A percentile compares a stretch with the other conserved stretches of the same genome.
Conservation (phyloP, 768 basidiomycete species). For the Favolaschia claudopus region DNA sequence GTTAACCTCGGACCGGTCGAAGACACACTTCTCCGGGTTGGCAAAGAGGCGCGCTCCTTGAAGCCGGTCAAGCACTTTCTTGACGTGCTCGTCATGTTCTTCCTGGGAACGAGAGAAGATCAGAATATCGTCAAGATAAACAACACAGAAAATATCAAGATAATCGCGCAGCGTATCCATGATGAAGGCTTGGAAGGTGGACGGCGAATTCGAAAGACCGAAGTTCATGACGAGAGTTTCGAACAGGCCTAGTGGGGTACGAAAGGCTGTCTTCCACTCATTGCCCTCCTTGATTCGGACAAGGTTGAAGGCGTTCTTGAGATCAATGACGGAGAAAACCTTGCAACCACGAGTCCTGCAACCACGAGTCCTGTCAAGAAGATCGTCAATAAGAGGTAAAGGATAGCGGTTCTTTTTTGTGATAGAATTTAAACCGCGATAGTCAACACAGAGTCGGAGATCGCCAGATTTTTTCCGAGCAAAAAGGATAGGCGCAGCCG, state of each 20-base stretch:
- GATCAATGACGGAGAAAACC: constrained; percentile 44
- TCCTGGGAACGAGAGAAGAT: constrained; percentile 45
- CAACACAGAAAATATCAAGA: constrained; percentile 45
- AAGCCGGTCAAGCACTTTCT: constrained; percentile 41
- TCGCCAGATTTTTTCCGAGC: too few relatives aligned
- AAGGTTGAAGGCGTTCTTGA: constrained; percentile 46
- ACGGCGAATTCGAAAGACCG: constrained; percentile 47
- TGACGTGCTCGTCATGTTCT: constrained; percentile 45
- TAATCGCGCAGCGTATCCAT: constrained; percentile 46
- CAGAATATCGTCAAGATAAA: constrained; percentile 55
- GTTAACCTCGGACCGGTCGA: constrained; percentile 43
- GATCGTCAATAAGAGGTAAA: constrained; percentile 38
- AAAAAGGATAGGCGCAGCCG: too few relatives aligned
- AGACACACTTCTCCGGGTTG: constrained; percentile 51
- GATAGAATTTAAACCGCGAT: too few relatives aligned
- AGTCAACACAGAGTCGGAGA: too few relatives aligned
- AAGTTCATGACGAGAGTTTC: constrained; percentile 49
- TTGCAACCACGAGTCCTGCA: constrained; percentile 35
- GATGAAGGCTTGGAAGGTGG: constrained; percentile 52
- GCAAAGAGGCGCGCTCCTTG: constrained; percentile 36
- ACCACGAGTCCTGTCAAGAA: constrained; percentile 38
- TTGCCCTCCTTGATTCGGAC: constrained; percentile 47
- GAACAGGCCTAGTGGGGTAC: constrained; percentile 44
- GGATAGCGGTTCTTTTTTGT: constrained; percentile 38
- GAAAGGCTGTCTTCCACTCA: constrained; percentile 54